These are phyloP conservation scores for Dalbergia oliveri DNA, from an alignment of 306 rosid genomes.

Conservation along the genomic window DNA sequence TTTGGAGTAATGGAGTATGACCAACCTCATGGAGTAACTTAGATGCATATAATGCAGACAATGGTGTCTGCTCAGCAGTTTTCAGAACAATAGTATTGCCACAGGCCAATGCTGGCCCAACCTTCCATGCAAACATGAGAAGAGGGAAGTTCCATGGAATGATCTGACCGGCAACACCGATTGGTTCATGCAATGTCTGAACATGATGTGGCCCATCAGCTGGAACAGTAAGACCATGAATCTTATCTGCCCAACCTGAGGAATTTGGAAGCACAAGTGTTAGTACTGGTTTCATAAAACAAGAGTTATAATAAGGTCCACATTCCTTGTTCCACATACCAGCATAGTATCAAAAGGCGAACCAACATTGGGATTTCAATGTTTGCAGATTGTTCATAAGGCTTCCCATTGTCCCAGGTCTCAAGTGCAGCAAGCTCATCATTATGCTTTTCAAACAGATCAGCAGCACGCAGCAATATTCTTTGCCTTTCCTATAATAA, in stretches of 20 bases:
- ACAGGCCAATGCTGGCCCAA: constrained; percentile 77
- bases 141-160: constrained; percentile 90
- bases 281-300: constrained; percentile 12
- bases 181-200: constrained; percentile 78
- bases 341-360: constrained; percentile 75
- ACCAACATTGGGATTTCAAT: constrained; percentile 69
- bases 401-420: constrained; percentile 88
- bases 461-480: constrained; percentile 75
- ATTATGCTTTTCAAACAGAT: constrained; percentile 70
- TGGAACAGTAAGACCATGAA: constrained; percentile 75
- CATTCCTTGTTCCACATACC: constrained; percentile 50
- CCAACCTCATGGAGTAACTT: constrained; percentile 74
- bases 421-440: constrained; percentile 81
- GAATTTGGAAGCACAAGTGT: background rate
- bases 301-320: background rate
- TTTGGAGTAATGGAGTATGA: background rate
- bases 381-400: constrained; percentile 72
- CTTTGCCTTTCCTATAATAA: constrained; percentile 67
- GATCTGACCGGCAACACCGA: constrained; percentile 83
- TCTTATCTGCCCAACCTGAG: constrained; percentile 88
- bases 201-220: constrained; percentile 73
- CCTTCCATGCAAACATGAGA: constrained; percentile 78
- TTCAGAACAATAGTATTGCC: constrained; percentile 80
- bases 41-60: constrained; percentile 70
- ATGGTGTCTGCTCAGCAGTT: constrained; percentile 90